These are phyloP conservation scores for Backusella morwellensis DNA, from an alignment of 192 early-diverging fungal species.

Conservation along the genomic window DNA sequence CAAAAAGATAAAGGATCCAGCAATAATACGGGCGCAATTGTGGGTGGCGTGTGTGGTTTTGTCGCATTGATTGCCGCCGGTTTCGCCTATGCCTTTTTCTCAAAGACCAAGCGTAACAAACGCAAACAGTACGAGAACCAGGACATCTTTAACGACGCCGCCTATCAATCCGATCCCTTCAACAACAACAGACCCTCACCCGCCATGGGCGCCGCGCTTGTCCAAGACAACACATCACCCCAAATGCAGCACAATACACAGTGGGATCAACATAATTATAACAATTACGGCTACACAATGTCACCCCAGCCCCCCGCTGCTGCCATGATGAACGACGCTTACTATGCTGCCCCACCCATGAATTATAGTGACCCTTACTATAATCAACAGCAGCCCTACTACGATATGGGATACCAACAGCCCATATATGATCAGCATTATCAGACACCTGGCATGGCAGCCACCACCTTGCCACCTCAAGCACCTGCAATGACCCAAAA, in stretches of 20 bases:
- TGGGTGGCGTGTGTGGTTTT: conserved; percentile 34
- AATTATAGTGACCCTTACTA: not conserved
- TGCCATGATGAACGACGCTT: not conserved
- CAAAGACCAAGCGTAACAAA: conserved; percentile 28
- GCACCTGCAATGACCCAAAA: not conserved
- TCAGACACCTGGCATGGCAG: not conserved
- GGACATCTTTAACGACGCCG: not conserved
- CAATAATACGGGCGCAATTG: conserved; percentile 30
- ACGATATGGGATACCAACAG: not conserved
- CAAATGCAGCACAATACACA: not conserved
- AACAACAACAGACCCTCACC: not conserved
- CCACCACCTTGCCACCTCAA: not conserved
- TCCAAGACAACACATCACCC: not conserved
- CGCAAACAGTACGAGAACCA: not conserved
- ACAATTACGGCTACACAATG: not conserved
- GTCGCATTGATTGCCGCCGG: conserved; percentile 29
- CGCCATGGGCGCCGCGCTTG: not conserved
- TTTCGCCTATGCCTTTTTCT: conserved; percentile 38
- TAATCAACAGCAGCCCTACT: not conserved
- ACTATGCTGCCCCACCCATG: conserved; percentile 4
- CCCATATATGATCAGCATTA: not conserved
- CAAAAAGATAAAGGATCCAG: not conserved
- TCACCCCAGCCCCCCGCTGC: not conserved
- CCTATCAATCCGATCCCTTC: not conserved
- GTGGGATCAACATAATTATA: conserved; percentile 2